Evolutionary conservation across 345 rosid species (phyloP), one percentile per base, ranked within the genome.

Genomic region (Gossypium bickii): DNA sequence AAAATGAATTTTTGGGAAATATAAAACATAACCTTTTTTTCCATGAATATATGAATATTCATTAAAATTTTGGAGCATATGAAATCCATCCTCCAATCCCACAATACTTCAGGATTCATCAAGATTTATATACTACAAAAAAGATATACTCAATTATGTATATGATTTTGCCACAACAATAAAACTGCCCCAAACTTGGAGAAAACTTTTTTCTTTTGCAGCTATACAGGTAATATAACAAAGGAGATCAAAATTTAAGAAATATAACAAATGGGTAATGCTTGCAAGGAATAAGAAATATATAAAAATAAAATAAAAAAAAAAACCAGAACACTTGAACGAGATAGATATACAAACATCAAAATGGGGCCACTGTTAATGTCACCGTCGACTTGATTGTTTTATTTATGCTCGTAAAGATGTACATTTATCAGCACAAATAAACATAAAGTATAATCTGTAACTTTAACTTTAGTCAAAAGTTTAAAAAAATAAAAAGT

Each of bases 331-430:
- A 71, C 43, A 51, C 15, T 65, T 71, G 17, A 67, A 59, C 63
- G 3, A 1, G 29, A 44, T 41, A 62, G 51, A 75, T 16, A 74
- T 72, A 60, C 56, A 62, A 15, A 77, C 75, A 20, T 44, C 27
- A 11, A 43, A 64, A 64, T 27, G 47, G 69, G 55, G 56, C 73
- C 71, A 60, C 71, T 41, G 41, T 60, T 77, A 44, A 27, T 13
- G 75, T 34, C 63, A 70, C 20, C 3, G 45, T 15, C 27, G 72
- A 77, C 69, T 73, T 53, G 22, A n/a, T 18, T 60, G 24, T 51
- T 45, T 24, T 76, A 25, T 62, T 79, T 83, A 83, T 57, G 89
- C 80, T 87, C 80, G 84, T 80, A 80, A 59, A 29, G 44, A 27
- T 4, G 71, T 1, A 27, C 3, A 34, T 18, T 20, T 18, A 41